phyloP scores from a whole-genome alignment of 1,284 basidiomycete genomes.

The Porodaedalea pini region DNA sequence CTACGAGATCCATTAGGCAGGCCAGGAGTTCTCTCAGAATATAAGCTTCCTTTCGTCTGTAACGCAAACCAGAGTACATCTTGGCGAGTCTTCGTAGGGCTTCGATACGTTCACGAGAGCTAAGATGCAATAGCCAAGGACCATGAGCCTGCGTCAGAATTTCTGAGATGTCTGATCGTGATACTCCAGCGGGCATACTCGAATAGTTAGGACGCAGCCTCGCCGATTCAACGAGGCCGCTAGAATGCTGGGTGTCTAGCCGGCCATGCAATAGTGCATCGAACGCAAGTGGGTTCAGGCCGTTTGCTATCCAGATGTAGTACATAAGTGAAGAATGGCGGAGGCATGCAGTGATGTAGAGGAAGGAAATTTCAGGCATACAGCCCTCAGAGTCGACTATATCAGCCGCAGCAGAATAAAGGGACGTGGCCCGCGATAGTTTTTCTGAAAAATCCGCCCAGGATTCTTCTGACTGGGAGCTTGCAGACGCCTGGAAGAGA shows the following conservation, averaged over 20 bases:
- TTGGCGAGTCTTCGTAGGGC: constrained; percentile 68
- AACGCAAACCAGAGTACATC: constrained; percentile 74
- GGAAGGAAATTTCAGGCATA: constrained; percentile 57
- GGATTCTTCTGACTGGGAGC: constrained; percentile 46
- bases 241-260: not conserved
- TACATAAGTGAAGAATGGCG: constrained; percentile 69
- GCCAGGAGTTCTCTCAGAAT: constrained; percentile 81
- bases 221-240: not conserved
- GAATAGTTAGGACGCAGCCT: not conserved
- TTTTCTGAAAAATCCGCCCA: constrained; percentile 71
- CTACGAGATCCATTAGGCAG: constrained; percentile 74
- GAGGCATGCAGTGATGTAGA: constrained; percentile 63
- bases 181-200: constrained; percentile 54
- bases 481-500: constrained; percentile 40
- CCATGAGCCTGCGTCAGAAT: constrained; percentile 71
- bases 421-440: constrained; percentile 55
- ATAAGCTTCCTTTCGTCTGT: constrained; percentile 81
- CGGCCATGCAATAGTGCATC: constrained; percentile 61
- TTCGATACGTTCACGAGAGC: constrained; percentile 68
- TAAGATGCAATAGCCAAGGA: constrained; percentile 82
- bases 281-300: constrained; percentile 81
- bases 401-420: constrained; percentile 56
- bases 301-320: constrained; percentile 80
- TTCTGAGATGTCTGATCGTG: constrained; percentile 62
- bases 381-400: constrained; percentile 54